These are phyloP conservation scores for Trypanosoma congolense DNA, from an alignment of 208 protist genomes.

Conservation along the genomic window DNA sequence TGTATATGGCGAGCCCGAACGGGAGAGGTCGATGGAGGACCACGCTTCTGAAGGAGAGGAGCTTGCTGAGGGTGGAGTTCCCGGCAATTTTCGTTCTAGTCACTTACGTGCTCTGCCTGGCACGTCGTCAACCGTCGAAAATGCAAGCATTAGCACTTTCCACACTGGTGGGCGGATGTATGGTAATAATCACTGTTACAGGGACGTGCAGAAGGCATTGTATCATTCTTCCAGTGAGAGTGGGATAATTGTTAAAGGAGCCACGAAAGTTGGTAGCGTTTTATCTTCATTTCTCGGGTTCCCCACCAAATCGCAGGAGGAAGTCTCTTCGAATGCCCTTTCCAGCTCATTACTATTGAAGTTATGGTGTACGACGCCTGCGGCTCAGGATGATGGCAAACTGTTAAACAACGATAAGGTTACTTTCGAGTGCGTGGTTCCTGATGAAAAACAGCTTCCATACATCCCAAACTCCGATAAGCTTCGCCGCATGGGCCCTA, in stretches of 20 bases:
- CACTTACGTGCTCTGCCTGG: not conserved
- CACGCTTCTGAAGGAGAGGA: not conserved
- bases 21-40: not conserved
- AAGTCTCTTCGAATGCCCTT: too few relatives aligned
- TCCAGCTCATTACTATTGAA: too few relatives aligned
- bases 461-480: slow-evolving; percentile 1
- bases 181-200: too few relatives aligned
- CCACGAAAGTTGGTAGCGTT: not conserved
- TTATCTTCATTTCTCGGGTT: not conserved
- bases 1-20: slow-evolving; percentile 14
- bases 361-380: too few relatives aligned
- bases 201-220: not conserved
- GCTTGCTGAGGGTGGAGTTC: not conserved
- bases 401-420: slow-evolving; percentile 8
- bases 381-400: not conserved
- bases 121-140: too few relatives aligned
- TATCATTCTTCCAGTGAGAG: too few relatives aligned
- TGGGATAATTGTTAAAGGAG: not conserved
- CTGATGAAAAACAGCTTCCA: slow-evolving; percentile 21
- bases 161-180: too few relatives aligned
- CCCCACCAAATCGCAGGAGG: too few relatives aligned
- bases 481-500: slow-evolving; percentile 11
- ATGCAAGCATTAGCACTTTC: too few relatives aligned
- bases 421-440: slow-evolving; percentile 15
- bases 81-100: not conserved